A percentile compares a stretch with the other conserved stretches of the same genome.
phyloP scores from a whole-genome alignment of 345 rosid species.

The Gossypium mustelinum region DNA sequence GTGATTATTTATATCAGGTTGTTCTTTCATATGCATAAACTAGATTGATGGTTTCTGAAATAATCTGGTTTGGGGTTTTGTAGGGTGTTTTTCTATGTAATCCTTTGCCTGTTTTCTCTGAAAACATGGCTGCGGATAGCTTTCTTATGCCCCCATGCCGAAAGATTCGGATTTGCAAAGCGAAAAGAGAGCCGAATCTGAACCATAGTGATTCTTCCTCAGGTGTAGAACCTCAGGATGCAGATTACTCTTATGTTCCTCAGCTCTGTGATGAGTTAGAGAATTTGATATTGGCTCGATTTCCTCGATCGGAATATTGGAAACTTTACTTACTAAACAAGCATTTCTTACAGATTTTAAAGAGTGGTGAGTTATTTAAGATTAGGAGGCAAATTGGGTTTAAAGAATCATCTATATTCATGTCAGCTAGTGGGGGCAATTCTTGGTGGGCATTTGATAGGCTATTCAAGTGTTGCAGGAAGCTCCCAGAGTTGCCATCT shows the following conservation, averaged over 20 bases:
- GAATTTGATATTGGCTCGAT: slow-evolving; percentile 61
- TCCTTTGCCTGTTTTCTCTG: background rate
- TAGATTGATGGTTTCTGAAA: background rate
- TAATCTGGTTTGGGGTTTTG: slow-evolving; percentile 8
- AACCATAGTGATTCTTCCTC: slow-evolving; percentile 27
- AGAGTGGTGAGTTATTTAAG: slow-evolving; percentile 64
- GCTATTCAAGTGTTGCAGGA: slow-evolving; percentile 38
- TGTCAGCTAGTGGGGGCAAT: slow-evolving; percentile 61
- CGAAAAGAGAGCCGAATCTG: background rate
- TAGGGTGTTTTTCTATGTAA: slow-evolving; percentile 6
- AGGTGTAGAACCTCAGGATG: slow-evolving; percentile 72
- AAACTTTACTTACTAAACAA: slow-evolving; percentile 53
- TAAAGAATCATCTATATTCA: slow-evolving; percentile 66
- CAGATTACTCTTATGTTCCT: slow-evolving; percentile 69
- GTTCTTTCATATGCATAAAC: background rate
- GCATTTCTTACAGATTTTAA: slow-evolving; percentile 45
- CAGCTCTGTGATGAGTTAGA: slow-evolving; percentile 69
- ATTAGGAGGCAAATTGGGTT: slow-evolving; percentile 54
- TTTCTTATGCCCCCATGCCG: slow-evolving; percentile 18
- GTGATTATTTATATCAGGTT: background rate
- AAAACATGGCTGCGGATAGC: slow-evolving; percentile 19
- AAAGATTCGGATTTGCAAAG: slow-evolving; percentile 23
- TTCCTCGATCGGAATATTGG: slow-evolving; percentile 71
- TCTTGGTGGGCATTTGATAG: slow-evolving; percentile 71
- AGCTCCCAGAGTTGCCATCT: slow-evolving; percentile 67